A percentile compares a stretch with the other conserved stretches of the same genome.
These are phyloP conservation scores for Lavandula angustifolia DNA, from an alignment of 257 asterid species.

Conservation along the genomic window DNA sequence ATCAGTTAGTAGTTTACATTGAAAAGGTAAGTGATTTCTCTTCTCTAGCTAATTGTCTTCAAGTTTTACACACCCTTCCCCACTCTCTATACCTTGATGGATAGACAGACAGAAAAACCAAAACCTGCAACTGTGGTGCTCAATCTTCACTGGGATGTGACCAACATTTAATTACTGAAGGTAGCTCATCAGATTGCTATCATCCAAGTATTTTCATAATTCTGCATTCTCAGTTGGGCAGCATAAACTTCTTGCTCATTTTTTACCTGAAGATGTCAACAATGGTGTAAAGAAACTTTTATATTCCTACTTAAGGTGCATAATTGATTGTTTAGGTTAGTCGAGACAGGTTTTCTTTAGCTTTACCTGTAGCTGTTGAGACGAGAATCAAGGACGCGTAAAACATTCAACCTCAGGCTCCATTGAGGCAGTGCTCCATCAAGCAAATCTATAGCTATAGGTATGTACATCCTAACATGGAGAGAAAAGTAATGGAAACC, in stretches of 20 bases:
- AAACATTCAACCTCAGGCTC: no score
- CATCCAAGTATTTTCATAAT: slow-evolving; percentile 24
- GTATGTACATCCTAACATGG: no score
- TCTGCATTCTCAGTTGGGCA: not conserved
- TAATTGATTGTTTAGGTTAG: no score
- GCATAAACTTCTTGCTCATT: slow-evolving; percentile 19
- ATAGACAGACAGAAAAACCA: slow-evolving; percentile 15
- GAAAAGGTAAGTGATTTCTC: slow-evolving; percentile 16
- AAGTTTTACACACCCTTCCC: slow-evolving; percentile 18
- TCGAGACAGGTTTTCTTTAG: no score
- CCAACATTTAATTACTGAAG: slow-evolving; percentile 6
- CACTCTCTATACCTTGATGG: slow-evolving; percentile 18
- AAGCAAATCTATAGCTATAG: no score
- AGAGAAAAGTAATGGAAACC: no score
- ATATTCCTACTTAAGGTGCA: slow-evolving; percentile 1
- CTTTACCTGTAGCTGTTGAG: no score
- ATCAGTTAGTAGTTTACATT: slow-evolving; percentile 22
- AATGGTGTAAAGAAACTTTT: slow-evolving; percentile 7
- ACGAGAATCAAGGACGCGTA: no score
- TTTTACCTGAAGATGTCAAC: slow-evolving; percentile 28
- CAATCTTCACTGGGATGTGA: not conserved
- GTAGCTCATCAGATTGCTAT: slow-evolving; percentile 8
- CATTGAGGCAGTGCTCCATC: no score
- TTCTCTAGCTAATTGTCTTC: slow-evolving; percentile 26
- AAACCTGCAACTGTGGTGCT: not conserved